Base-by-base conservation (phyloP, 371 early-diverging fungal genomes). In the Batkoa obscura region DNA sequence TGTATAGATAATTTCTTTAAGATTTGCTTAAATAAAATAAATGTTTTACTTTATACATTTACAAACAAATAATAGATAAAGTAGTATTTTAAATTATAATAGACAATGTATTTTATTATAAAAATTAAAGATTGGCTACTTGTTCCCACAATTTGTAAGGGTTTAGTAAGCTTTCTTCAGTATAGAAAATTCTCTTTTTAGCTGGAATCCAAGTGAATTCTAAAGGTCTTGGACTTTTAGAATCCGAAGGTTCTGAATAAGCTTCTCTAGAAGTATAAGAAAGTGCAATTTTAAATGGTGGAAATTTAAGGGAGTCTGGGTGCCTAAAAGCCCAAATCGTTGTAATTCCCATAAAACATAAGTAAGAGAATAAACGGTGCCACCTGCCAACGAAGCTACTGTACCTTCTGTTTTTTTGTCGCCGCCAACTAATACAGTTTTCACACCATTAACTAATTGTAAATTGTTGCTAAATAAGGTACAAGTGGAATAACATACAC, bases 401-500 rank as follows among this genome's bases (percentile, higher is more conserved):
- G 50, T 49, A 33, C 32, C 50, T 31, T 23, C 32, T 30, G 10
- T 30, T 23, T 23, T 15, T 4, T 12, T 12, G 32, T 49, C 50
- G 6, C 50, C 50, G 23, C 50, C 50, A 3, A 49, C 50, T 35
- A 49, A 23, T 10, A 31, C 17, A 12, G 31, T 33, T n/a, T 49
- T 49, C 2, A 49, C 35, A 35, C 23, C 23, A 23, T 49, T 23
- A n/a, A 31, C 10, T 35, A 33, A 6, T 33, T 49, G 50, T 6
- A 49, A 35, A 3, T 13, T 33, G 33, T 49, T n/a, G 32, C 32
- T 35, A 3, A 49, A 23, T 13, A 49, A n/a, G 12, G 50, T 35
- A 31, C 50, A 49, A n/a, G 50, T 49, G 4, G 50, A 49, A 33
- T 33, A 49, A n/a, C 50, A 49, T 23, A 49, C 33, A n/a, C 50